phyloP scores from a whole-genome alignment of 2,329 filamentous ascomycete genomes.

The Exophiala dermatitidis region DNA sequence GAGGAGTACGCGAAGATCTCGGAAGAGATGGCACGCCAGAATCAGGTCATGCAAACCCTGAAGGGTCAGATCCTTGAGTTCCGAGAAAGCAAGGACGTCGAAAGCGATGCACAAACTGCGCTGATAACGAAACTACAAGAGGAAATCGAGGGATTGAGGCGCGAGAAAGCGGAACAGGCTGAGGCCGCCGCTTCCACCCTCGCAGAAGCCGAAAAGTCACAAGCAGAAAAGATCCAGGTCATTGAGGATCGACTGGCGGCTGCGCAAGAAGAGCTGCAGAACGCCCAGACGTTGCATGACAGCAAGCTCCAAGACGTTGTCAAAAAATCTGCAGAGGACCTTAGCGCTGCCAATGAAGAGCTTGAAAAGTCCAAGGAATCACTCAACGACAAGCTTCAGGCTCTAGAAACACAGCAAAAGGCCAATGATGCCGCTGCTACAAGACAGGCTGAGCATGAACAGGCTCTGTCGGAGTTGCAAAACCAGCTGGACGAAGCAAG shows the following conservation, averaged over 20 bases:
- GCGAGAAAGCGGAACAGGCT: conserved; percentile 16
- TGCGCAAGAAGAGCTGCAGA: conserved; percentile 32
- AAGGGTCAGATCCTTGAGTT: conserved; percentile 14
- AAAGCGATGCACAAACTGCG: conserved; percentile 7
- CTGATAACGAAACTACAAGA: conserved; percentile 11
- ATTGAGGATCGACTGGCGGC: conserved; percentile 30
- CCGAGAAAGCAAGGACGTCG: conserved; percentile 14
- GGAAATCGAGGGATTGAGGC: conserved; percentile 14
- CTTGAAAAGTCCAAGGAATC: conserved; percentile 19
- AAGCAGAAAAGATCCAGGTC: conserved; percentile 10
- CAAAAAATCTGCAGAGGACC: conserved; percentile 29
- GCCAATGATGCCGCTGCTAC: conserved; percentile 1
- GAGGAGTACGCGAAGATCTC: conserved; percentile 18
- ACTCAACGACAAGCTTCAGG: conserved; percentile 9
- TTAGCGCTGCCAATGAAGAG: conserved; percentile 31
- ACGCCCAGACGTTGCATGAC: conserved; percentile 29
- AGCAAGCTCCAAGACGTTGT: conserved; percentile 31
- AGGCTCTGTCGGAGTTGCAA: conserved; percentile 7
- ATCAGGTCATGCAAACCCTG: conserved; percentile 17
- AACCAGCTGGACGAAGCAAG: conserved; percentile 11
- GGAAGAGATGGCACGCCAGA: conserved; percentile 18
- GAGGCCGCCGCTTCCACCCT: conserved; percentile 31
- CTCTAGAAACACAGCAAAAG: conserved; percentile 13
- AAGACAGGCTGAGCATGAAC: conserved; percentile 3
- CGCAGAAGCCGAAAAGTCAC: conserved; percentile 18